Conservation (phyloP, 208 protist genomes). For the Trichomonas tenax region DNA sequence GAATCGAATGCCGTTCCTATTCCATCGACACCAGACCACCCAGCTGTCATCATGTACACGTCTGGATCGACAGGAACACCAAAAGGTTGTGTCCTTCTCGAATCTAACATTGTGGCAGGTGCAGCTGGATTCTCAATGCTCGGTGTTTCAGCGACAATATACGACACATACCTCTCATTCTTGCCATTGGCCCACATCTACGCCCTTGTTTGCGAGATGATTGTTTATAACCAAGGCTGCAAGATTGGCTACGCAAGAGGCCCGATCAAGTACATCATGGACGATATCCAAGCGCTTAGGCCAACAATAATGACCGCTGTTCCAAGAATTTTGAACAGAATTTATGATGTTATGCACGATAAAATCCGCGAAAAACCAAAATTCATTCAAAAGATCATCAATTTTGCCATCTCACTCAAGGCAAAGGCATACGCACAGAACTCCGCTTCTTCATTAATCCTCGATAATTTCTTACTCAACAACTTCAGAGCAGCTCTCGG, state of each 20-base stretch:
- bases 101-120: background rate
- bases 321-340: background rate
- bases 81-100: conserved; percentile 18
- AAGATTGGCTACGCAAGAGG: background rate
- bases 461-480: background rate
- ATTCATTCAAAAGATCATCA: background rate
- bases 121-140: background rate
- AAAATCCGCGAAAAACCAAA: background rate
- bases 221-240: background rate
- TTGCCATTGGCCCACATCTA: conserved; percentile 32
- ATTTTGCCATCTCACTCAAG: background rate
- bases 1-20: background rate
- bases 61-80: conserved; percentile 9
- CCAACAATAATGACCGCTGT: background rate
- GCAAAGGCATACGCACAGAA: background rate
- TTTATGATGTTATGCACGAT: background rate
- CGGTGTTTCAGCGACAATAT: background rate
- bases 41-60: conserved; percentile 5
- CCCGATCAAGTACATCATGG: background rate
- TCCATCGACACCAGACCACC: background rate
- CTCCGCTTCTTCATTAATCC: background rate
- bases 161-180: conserved; percentile 25
- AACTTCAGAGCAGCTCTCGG: background rate
- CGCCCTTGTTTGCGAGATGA: background rate
- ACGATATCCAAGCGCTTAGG: background rate